A percentile compares a stretch with the other conserved stretches of the same genome.
Conservation (phyloP, 306 rosid species). For the Betula pendula region DNA sequence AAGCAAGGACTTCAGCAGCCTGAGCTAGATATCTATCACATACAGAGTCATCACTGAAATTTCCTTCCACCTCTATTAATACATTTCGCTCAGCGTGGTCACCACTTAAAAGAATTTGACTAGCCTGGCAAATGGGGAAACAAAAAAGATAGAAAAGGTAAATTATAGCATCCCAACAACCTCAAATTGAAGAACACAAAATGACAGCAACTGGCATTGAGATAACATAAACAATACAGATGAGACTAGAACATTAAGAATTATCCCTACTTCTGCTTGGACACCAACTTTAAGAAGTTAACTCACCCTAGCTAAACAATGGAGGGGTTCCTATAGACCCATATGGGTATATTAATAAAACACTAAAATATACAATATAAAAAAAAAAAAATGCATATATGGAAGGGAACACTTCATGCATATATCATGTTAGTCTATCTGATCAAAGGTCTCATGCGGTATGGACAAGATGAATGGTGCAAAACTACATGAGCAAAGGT, state of each 20-base stretch:
- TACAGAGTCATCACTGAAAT: constrained; percentile 46
- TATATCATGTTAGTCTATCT: background rate
- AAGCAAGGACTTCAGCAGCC: constrained; percentile 53
- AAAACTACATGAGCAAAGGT: background rate
- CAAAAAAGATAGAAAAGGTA: constrained; percentile 28
- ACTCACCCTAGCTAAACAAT: background rate
- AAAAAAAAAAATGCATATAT: background rate
- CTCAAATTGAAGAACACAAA: constrained; percentile 21
- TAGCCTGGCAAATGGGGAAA: constrained; percentile 54
- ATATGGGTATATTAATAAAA: background rate
- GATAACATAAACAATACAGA: constrained; percentile 12
- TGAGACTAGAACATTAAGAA: background rate
- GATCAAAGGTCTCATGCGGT: background rate
- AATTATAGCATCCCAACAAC: constrained; percentile 18
- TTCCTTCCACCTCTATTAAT: constrained; percentile 69
- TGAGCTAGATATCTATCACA: constrained; percentile 66
- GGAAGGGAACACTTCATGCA: background rate
- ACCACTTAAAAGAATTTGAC: constrained; percentile 58
- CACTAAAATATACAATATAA: background rate
- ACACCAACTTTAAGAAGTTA: background rate
- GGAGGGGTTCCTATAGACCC: background rate
- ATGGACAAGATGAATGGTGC: background rate
- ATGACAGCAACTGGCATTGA: constrained; percentile 13
- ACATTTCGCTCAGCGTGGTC: constrained; percentile 69
- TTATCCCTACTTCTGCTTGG: background rate